Conservation (phyloP, 352 stramenopile species). For the Pythium rishiriense region DNA sequence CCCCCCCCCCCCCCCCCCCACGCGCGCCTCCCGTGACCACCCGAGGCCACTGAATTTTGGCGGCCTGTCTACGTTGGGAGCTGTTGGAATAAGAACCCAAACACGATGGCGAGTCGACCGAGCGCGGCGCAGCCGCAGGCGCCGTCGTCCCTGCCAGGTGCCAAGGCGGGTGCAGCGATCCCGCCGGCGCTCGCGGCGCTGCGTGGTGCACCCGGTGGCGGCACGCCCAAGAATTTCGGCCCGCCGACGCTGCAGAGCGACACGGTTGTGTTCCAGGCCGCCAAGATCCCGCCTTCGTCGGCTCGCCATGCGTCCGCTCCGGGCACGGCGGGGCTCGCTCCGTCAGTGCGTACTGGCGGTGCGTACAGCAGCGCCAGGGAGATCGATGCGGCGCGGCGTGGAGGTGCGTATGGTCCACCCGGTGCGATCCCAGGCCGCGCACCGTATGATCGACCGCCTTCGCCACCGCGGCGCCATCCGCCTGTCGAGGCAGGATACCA, state of each 20-base stretch:
- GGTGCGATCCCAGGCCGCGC: too few relatives aligned
- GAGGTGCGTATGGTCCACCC: neutral
- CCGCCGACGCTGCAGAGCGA: conserved; percentile 46
- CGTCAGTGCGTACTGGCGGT: neutral
- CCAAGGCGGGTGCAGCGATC: neutral
- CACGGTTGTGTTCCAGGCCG: conserved; percentile 63
- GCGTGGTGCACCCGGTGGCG: neutral
- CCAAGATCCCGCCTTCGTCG: conserved; percentile 47
- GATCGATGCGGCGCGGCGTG: conserved; percentile 3
- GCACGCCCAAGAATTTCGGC: conserved; percentile 21
- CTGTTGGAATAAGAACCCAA: too few relatives aligned
- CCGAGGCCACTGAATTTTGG: too few relatives aligned
- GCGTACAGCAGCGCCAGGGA: neutral
- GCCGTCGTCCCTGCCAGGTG: neutral
- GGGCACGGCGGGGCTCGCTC: conserved; percentile 1
- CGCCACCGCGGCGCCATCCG: neutral
- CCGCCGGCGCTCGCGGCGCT: neutral
- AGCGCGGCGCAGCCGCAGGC: conserved; percentile 7
- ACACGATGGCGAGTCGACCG: conserved; percentile 13
- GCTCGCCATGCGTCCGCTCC: conserved; percentile 26
- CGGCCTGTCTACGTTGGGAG: too few relatives aligned
- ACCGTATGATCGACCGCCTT: neutral
- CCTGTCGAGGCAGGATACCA: neutral
- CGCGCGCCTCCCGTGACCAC: too few relatives aligned
- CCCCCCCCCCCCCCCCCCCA: too few relatives aligned